Conservation (phyloP, 2,329 filamentous ascomycete genomes). For the Paecilomyces dactylethromorphus region DNA sequence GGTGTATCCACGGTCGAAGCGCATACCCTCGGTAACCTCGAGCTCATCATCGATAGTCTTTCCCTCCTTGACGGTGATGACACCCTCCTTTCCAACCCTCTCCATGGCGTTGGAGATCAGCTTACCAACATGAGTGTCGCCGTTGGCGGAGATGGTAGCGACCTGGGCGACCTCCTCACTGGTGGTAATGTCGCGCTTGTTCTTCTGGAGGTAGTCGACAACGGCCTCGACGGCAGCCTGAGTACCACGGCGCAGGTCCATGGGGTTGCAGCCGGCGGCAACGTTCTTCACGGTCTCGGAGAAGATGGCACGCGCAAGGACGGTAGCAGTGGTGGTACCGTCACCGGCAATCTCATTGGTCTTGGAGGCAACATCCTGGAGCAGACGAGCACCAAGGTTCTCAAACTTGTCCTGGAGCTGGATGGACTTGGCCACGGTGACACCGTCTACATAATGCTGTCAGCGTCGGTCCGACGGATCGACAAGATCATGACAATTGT, state of each 20-base stretch:
- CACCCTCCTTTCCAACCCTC: conserved; percentile 99
- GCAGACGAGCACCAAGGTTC: conserved; percentile 92
- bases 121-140: conserved; percentile 88
- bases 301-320: conserved; percentile 96
- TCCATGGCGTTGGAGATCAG: conserved; percentile 98
- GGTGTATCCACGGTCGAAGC: conserved; percentile 97
- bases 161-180: conserved; percentile 96
- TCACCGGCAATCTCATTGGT: conserved; percentile 99
- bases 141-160: conserved; percentile 96
- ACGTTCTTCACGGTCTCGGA: conserved; percentile 99
- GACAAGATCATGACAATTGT: not conserved
- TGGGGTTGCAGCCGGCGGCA: conserved; percentile 97
- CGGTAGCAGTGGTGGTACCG: conserved; percentile 95
- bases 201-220: conserved; percentile 85
- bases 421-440: conserved; percentile 84
- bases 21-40: conserved; percentile 99
- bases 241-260: conserved; percentile 95
- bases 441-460: conserved; percentile 59
- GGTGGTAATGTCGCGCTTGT: conserved; percentile 98
- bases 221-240: conserved; percentile 94
- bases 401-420: conserved; percentile 98
- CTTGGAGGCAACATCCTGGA: conserved; percentile 98
- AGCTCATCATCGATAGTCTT: conserved; percentile 98
- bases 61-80: conserved; percentile 99
- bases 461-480: conserved; percentile 10